These are phyloP conservation scores for Zymoseptoria passerinii DNA, from an alignment of 2,329 filamentous ascomycete species.

Conservation along the genomic window DNA sequence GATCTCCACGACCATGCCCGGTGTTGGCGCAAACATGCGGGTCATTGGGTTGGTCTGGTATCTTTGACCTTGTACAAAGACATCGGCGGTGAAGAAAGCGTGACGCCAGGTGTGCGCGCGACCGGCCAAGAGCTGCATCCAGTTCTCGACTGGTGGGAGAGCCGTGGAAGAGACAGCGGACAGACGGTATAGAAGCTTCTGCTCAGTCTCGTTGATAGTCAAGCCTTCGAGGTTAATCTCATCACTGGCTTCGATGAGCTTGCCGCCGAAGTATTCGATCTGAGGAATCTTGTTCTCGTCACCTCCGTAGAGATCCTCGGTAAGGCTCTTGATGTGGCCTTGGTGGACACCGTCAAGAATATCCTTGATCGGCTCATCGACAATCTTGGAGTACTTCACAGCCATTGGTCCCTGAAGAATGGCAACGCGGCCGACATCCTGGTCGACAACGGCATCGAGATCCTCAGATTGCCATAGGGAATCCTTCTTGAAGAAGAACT, in stretches of 20 bases:
- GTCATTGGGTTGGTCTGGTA: constrained; percentile 96
- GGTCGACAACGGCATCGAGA: constrained; percentile 85
- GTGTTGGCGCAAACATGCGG: constrained; percentile 77
- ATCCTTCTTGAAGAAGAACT: constrained; percentile 99
- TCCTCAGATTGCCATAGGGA: constrained; percentile 99
- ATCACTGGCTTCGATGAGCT: constrained; percentile 62
- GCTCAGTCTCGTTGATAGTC: constrained; percentile 67
- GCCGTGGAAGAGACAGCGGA: constrained; percentile 64
- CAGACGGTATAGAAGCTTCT: constrained; percentile 78
- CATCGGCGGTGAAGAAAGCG: constrained; percentile 85
- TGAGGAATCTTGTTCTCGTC: constrained; percentile 68
- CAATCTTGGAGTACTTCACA: constrained; percentile 76
- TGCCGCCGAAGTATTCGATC: constrained; percentile 92
- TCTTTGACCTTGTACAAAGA: constrained; percentile 89
- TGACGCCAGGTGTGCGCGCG: constrained; percentile 85
- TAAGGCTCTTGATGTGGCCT: constrained; percentile 72
- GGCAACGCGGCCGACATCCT: constrained; percentile 92
- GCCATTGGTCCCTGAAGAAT: constrained; percentile 93
- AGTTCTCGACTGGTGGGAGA: constrained; percentile 71
- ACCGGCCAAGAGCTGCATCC: constrained; percentile 83
- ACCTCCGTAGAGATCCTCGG: constrained; percentile 69
- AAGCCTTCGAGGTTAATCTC: constrained; percentile 78
- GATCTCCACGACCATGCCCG: constrained; percentile 86
- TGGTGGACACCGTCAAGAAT: constrained; percentile 89
- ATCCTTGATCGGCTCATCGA: constrained; percentile 90